Conservation (phyloP, 139 green algal species). For the Chlorella vulgaris region DNA sequence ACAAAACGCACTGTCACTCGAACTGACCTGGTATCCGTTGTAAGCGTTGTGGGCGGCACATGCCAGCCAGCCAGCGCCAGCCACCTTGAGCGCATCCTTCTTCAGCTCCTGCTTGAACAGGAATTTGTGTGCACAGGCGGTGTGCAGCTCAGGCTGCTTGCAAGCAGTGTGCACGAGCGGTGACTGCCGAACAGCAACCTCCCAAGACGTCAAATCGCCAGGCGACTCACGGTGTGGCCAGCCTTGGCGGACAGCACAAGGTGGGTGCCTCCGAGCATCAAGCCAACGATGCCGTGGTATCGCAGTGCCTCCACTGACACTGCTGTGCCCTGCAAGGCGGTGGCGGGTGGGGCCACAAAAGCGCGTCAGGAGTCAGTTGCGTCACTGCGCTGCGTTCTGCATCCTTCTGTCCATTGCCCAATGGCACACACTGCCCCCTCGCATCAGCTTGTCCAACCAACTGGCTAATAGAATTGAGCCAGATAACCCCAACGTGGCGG, state of each 20-base stretch:
- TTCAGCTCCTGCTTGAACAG: not conserved
- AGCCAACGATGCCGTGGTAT: not conserved
- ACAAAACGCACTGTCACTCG: no score
- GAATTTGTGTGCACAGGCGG: not conserved
- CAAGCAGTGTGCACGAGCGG: not conserved
- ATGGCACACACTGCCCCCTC: not conserved
- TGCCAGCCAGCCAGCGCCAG: conserved; percentile 1
- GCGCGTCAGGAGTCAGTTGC: no score
- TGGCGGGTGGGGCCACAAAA: not conserved
- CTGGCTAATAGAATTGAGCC: no score
- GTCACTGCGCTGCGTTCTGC: no score
- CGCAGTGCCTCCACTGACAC: not conserved
- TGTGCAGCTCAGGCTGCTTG: not conserved
- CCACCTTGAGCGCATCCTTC: conserved; percentile 17
- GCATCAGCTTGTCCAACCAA: no score
- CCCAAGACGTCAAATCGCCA: no score
- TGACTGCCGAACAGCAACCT: not conserved
- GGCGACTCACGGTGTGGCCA: not conserved
- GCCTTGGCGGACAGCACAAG: conserved; percentile 11
- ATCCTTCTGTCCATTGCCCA: no score
- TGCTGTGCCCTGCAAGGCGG: not conserved
- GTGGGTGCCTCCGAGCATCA: not conserved
- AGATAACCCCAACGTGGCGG: no score
- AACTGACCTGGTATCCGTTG: no score
- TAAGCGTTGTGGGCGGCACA: conserved; percentile 5